Percentiles rank a stretch among this genome's conserved stretches.
Evolutionary conservation across 257 asterid genomes (phyloP).

Genomic region (Ocimum tenuiflorum): DNA sequence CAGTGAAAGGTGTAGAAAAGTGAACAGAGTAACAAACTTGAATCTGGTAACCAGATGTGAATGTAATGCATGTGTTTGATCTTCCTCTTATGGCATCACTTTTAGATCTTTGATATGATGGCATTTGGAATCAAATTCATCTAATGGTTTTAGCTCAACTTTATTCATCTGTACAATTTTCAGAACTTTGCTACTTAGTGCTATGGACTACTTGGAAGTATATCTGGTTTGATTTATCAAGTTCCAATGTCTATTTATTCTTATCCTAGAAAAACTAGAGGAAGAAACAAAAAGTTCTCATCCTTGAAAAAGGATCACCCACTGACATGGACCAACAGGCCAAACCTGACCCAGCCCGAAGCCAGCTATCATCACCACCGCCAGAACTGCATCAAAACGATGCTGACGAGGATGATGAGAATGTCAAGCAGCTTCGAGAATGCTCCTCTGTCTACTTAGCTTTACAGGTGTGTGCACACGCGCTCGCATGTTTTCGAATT

Average conservation of each 20-base stretch:
- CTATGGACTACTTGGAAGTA: not conserved
- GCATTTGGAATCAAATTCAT: not conserved
- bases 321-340: conserved; percentile 17
- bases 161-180: not conserved
- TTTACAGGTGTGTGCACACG: conserved; percentile 42
- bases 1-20: not conserved
- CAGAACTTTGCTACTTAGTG: not conserved
- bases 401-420: conserved; percentile 61
- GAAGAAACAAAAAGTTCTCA: too few species aligned
- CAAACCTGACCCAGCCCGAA: not conserved
- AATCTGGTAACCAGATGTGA: too few species aligned
- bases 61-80: too few species aligned
- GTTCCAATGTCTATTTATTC: too few species aligned
- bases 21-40: too few species aligned
- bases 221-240: not conserved
- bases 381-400: conserved; percentile 40
- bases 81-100: not conserved
- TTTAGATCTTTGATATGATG: not conserved
- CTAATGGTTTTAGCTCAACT: not conserved
- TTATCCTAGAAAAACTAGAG: too few species aligned
- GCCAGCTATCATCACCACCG: conserved; percentile 18
- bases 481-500: not conserved
- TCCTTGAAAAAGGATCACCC: not conserved
- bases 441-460: conserved; percentile 64
- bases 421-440: conserved; percentile 65